phyloP scores from a whole-genome alignment of 345 rosid species.

The Litchi chinensis region DNA sequence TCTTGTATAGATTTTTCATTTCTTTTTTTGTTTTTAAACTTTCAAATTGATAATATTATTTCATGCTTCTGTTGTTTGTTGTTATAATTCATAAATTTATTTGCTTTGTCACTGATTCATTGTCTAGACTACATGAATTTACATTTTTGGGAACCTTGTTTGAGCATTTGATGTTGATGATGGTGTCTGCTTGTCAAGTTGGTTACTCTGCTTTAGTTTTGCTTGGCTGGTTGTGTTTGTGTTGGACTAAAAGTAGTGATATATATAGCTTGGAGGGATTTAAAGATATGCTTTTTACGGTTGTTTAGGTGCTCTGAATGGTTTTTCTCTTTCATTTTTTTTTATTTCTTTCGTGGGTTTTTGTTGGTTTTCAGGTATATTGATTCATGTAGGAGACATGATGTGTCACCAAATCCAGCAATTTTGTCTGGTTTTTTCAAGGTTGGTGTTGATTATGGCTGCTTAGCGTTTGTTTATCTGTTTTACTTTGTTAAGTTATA shows the following conservation, averaged over 20 bases:
- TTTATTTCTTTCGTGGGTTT: conserved; percentile 10
- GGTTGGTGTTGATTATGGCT: conserved; percentile 43
- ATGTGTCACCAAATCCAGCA: conserved; percentile 50
- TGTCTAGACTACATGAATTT: background rate
- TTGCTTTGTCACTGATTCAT: background rate
- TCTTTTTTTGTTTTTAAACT: background rate
- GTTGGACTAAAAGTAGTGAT: background rate
- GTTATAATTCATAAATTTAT: background rate
- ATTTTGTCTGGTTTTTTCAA: conserved; percentile 61
- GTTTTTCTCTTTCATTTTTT: conserved; percentile 2
- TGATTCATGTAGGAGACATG: conserved; percentile 63
- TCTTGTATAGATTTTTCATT: background rate
- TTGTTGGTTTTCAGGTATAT: conserved; percentile 52
- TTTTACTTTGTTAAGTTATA: background rate
- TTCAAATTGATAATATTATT: background rate
- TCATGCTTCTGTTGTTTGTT: background rate
- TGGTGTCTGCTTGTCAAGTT: background rate
- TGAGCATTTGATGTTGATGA: background rate
- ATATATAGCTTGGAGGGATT: background rate
- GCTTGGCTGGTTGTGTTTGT: background rate
- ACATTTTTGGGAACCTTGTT: background rate
- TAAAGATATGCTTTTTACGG: background rate
- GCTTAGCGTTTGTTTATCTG: background rate
- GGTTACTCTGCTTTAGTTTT: background rate
- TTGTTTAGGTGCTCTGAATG: background rate